Conservation (phyloP, 768 basidiomycete genomes). For the Trametes cinnabarina region DNA sequence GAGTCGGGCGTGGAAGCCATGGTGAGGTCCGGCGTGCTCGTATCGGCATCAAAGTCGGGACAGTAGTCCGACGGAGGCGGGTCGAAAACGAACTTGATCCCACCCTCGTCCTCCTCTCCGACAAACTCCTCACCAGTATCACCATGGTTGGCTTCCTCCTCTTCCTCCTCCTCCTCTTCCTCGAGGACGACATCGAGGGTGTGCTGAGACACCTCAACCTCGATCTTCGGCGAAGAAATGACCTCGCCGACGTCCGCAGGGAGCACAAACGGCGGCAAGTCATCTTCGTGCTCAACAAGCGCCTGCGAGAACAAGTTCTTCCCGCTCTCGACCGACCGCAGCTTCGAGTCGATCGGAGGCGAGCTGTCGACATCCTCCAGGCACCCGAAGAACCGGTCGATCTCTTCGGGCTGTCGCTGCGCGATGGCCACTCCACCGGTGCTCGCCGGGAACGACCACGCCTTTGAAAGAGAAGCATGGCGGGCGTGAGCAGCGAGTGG, state of each 20-base stretch:
- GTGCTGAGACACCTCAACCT: slow-evolving; percentile 34
- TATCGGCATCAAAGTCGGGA: slow-evolving; percentile 22
- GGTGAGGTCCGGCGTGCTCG: slow-evolving; percentile 16
- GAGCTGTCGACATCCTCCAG: slow-evolving; percentile 51
- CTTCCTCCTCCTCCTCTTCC: slow-evolving; percentile 47
- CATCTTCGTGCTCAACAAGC: slow-evolving; percentile 46
- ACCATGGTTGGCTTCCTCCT: slow-evolving; percentile 26
- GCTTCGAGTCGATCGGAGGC: slow-evolving; percentile 40
- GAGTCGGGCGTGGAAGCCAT: slow-evolving; percentile 17
- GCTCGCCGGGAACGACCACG: slow-evolving; percentile 57
- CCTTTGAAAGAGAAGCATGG: slow-evolving; percentile 53
- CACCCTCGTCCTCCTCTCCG: slow-evolving; percentile 57
- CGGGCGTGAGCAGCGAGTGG: slow-evolving; percentile 29
- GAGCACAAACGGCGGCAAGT: slow-evolving; percentile 47
- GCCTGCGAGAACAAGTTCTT: slow-evolving; percentile 59
- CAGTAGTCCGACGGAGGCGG: slow-evolving; percentile 42
- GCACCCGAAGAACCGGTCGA: slow-evolving; percentile 79
- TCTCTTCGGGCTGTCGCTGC: slow-evolving; percentile 41
- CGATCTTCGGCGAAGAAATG: slow-evolving; percentile 30
- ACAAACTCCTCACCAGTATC: slow-evolving; percentile 49
- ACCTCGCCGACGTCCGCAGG: slow-evolving; percentile 45
- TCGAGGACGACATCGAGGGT: slow-evolving; percentile 42
- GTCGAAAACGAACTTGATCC: slow-evolving; percentile 73
- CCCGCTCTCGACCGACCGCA: slow-evolving; percentile 49
- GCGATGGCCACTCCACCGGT: slow-evolving; percentile 11